Evolutionary conservation across 1,284 basidiomycete genomes (phyloP), one percentile per base, ranked within the genome.

Genomic region (Cystobasidiaceae sp.): DNA sequence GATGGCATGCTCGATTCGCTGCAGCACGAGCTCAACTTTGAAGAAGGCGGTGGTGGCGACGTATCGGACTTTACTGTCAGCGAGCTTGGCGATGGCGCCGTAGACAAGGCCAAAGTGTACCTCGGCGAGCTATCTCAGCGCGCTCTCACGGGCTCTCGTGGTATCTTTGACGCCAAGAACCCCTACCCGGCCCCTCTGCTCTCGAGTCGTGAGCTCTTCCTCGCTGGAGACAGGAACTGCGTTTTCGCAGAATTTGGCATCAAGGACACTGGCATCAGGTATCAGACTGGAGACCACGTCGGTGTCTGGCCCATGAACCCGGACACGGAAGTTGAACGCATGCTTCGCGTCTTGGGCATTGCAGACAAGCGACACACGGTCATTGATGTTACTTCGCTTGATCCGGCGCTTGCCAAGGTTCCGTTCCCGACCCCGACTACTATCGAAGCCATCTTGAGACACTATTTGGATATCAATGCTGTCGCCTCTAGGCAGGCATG

Each of bases 361-460:
- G 82, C 82, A 69, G 72, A 76, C 21, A 79, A 80, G 60, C 81
- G 86, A 75, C 84, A 92, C 74, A 82, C 83, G 32, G 85, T 92
- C 52, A 90, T 98, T 73, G 85, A 87, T 70, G 91, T 97, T 70
- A 92, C 93, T 76, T 96, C 93, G 27, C 86, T 98, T 67, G 96
- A 98, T 77, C 94, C 96, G 34, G 90, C 93, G 25, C 83, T 98
- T 21, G 96, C 96, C 67, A 98, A 98, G 79, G 93, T 97, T 68
- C 94, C 94, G 17, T 98, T 98, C 87, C 94, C 96, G 23, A 87
- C 90, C 27, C 94, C 94, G 1, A 94, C 93, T 0, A 97, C 94
- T 1, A 97, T 97, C 75, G 85, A 84, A 72, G 89, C 93, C 60
- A 89, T 97, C 70, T 86, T 97, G 73, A 87, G 93, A 54, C 90